A percentile compares a stretch with the other conserved stretches of the same genome.
Evolutionary conservation across 805 yeast genomes (phyloP).

Genomic region (Ogataea nitratoaversa): DNA sequence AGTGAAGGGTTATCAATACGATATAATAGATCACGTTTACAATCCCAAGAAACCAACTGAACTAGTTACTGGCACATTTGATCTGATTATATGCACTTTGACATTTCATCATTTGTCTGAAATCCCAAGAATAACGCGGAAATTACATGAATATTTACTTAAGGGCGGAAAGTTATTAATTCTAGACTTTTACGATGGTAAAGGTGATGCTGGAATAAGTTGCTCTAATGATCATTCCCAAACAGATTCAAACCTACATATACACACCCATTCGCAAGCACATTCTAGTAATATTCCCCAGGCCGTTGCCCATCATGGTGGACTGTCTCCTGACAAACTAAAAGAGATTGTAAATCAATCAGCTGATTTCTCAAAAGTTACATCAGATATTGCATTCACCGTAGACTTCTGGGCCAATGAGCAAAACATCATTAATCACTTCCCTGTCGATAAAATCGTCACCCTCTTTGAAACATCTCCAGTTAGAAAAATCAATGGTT

Average conservation of each 20-base stretch:
- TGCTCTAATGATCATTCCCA: background rate
- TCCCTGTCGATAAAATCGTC: background rate
- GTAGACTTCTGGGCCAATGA: background rate
- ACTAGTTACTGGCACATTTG: slow-evolving; percentile 22
- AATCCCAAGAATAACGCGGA: slow-evolving; percentile 28
- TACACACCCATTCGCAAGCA: background rate
- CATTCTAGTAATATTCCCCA: background rate
- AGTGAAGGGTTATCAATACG: slow-evolving; percentile 9
- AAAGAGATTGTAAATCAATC: background rate
- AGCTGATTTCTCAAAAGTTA: background rate
- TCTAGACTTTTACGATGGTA: slow-evolving; percentile 36
- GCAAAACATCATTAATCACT: background rate
- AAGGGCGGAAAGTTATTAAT: slow-evolving; percentile 34
- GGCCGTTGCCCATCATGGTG: slow-evolving; percentile 1
- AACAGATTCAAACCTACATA: background rate
- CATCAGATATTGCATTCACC: background rate
- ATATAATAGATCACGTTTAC: slow-evolving; percentile 14
- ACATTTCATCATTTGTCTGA: slow-evolving; percentile 38
- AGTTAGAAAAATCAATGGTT: background rate
- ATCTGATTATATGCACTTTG: slow-evolving; percentile 34
- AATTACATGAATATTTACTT: slow-evolving; percentile 31
- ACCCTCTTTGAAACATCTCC: background rate
- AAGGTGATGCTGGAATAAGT: too few relatives aligned
- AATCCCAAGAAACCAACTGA: slow-evolving; percentile 5
- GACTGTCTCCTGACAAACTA: background rate